Base-by-base conservation (phyloP, 305 asterid genomes). In the Fraxinus baroniana region DNA sequence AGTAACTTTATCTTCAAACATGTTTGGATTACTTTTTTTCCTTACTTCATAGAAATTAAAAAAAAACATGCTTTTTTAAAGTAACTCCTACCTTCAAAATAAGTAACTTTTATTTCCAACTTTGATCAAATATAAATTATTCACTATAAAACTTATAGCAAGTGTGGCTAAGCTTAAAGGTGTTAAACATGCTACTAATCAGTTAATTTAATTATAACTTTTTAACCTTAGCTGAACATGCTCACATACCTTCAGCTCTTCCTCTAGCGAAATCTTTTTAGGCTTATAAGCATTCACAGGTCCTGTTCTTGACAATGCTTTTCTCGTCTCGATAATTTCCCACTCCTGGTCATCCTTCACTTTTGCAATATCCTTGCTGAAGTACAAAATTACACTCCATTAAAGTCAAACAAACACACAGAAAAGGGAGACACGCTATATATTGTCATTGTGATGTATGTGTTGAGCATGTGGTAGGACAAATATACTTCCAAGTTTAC, bases 301-400 rank as follows among this genome's bases (percentile, higher is more conserved):
- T 78, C 98, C 98, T 12, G 92, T 88, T 86, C 95, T 89, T 20
- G 99, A 94, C 22, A 94, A 90, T 68, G 96, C 94, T 90, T 93
- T 91, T 82, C 86, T 89, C 41, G 97, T 80, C 92, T 93, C 99
- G 17, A 91, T 92, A 68, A 95, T 94, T 85, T 95, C 98, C 98
- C 99, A 95, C 84, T 93, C 97, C 78, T 88, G 91, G 74, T 94
- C 99, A 82, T 95, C 98, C 90, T 88, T 95, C 84, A 91, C 93
- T 85, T 94, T 95, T 73, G 98, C 95, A 39, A 95, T 90, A 78
- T 95, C 98, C 94, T 94, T 94, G 91, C 98, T 95, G 92, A 82
- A 87, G 73, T 76, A 86, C 77, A 76, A 84, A 84, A 78, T 74
- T 84, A 79, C 37, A 32, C 44, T 39, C 81, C 78, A 33, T 84